Evolutionary conservation across 2,329 filamentous ascomycete genomes (phyloP).

Genomic region (Ascocoryne sarcoides): DNA sequence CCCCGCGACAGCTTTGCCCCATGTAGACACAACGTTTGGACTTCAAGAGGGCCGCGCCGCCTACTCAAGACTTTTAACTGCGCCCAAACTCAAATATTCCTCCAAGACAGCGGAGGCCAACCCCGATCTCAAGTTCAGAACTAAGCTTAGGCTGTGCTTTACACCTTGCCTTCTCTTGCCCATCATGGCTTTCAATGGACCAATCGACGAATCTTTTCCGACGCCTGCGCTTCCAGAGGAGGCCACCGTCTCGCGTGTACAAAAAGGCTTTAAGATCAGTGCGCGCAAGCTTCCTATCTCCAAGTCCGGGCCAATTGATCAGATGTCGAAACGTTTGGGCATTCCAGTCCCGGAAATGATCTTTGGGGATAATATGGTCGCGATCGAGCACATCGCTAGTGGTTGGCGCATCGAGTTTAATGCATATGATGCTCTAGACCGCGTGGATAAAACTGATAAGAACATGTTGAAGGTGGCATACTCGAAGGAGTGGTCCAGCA

Average conservation of each 20-base stretch:
- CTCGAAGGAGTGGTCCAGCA: slow-evolving; percentile 72
- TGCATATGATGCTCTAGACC: slow-evolving; percentile 78
- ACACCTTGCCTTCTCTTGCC: too few species aligned
- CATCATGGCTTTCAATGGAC: slow-evolving; percentile 28
- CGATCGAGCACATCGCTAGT: slow-evolving; percentile 62
- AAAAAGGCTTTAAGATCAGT: slow-evolving; percentile 63
- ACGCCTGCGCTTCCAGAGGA: slow-evolving; percentile 39
- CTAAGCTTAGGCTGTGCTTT: too few species aligned
- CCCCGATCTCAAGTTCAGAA: too few species aligned
- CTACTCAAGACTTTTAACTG: too few species aligned
- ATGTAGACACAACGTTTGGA: too few species aligned
- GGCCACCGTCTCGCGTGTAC: slow-evolving; percentile 48
- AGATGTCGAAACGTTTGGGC: slow-evolving; percentile 66
- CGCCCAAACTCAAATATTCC: too few species aligned
- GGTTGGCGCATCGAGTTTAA: slow-evolving; percentile 76
- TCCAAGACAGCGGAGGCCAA: too few species aligned
- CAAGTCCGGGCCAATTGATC: slow-evolving; percentile 82
- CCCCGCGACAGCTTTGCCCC: too few species aligned
- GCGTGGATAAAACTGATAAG: slow-evolving; percentile 86
- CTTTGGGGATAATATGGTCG: slow-evolving; percentile 86
- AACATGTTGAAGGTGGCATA: slow-evolving; percentile 92
- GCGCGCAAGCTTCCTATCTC: slow-evolving; percentile 91
- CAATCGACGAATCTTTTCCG: slow-evolving; percentile 45
- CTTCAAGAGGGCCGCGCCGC: too few species aligned
- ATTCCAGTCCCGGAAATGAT: slow-evolving; percentile 98